Evolutionary conservation across 2,329 filamentous ascomycete genomes (phyloP), one percentile per base, ranked within the genome.

Genomic region (Hypomyces perniciosus): DNA sequence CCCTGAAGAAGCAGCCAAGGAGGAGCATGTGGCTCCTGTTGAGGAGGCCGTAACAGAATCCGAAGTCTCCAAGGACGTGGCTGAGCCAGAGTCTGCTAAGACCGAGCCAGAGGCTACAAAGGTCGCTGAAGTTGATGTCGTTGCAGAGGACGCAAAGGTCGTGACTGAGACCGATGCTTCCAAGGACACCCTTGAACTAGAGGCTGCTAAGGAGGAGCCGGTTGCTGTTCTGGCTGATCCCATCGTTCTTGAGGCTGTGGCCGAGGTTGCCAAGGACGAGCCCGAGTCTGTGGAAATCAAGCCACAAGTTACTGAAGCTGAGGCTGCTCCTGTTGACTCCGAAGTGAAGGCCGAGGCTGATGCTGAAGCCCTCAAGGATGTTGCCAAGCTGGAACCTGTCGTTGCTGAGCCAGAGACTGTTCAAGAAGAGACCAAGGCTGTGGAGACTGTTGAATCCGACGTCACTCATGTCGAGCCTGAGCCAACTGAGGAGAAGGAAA

Each of bases 1-100:
- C 8, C 29, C 38, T 38, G 29, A 47, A 28, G 40, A 31, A n/a
- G 37, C 20, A 26, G 30, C 49, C 33, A 47, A 57, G 40, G 57
- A 62, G 50, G 46, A 47, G 47, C 53, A 54, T 50, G 49, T 49
- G 48, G 56, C 58, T 56, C 55, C 61, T 47, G 54, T 55, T 30
- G 56, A 60, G 48, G 56, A 59, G 49, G 10, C 51, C n/a, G 46
- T 33, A 37, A 42, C 45, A 28, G 42, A 48, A 31, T 44, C 50
- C 4, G 42, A 44, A 34, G 13, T 34, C 38, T 34, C 50, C 41
- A 41, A 48, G 37, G 30, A 46, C 20, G 20, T 20, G 20, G 20
- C 20, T 20, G 44, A 51, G 31, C 33, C 43, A 26, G 48, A 45
- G 26, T 31, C 10, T 35, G 35, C 47, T 38, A 48, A 59, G 34